A percentile compares a stretch with the other conserved stretches of the same genome.
phyloP scores from a whole-genome alignment of 495 filamentous ascomycete genomes.

The Neurospora sp. region DNA sequence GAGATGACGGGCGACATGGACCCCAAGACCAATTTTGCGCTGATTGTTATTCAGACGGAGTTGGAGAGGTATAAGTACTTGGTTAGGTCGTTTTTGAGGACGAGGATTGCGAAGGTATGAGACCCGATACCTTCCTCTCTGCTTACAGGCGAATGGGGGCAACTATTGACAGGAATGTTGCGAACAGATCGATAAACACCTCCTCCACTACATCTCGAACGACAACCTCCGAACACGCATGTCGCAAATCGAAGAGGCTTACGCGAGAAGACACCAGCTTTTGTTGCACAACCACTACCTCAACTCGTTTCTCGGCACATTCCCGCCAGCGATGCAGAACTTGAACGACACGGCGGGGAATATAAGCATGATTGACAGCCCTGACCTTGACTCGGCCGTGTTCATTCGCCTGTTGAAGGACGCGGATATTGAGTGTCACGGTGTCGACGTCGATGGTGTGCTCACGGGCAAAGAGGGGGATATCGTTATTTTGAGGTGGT shows the following conservation, averaged over 20 bases:
- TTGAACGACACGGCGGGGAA: constrained; percentile 86
- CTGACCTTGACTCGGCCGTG: constrained; percentile 71
- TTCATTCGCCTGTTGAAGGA: constrained; percentile 69
- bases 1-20: constrained; percentile 70
- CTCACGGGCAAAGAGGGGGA: constrained; percentile 66
- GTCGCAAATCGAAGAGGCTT: constrained; percentile 62
- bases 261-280: constrained; percentile 71
- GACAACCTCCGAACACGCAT: constrained; percentile 41
- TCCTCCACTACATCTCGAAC: constrained; percentile 49
- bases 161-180: no score
- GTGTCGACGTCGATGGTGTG: constrained; percentile 46
- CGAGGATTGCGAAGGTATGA: constrained; percentile 68
- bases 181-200: constrained; percentile 52
- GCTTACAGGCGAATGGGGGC: neutral
- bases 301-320: constrained; percentile 67
- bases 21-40: constrained; percentile 77
- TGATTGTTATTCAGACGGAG: constrained; percentile 95
- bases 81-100: constrained; percentile 71
- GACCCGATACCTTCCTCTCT: constrained; percentile 1
- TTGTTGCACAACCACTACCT: constrained; percentile 74
- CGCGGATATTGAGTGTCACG: constrained; percentile 42
- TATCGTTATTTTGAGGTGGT: constrained; percentile 81
- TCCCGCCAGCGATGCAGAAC: constrained; percentile 64
- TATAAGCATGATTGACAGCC: constrained; percentile 82
- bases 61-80: constrained; percentile 88